phyloP scores from a whole-genome alignment of 805 yeast genomes.

The Millerozyma acaciae region DNA sequence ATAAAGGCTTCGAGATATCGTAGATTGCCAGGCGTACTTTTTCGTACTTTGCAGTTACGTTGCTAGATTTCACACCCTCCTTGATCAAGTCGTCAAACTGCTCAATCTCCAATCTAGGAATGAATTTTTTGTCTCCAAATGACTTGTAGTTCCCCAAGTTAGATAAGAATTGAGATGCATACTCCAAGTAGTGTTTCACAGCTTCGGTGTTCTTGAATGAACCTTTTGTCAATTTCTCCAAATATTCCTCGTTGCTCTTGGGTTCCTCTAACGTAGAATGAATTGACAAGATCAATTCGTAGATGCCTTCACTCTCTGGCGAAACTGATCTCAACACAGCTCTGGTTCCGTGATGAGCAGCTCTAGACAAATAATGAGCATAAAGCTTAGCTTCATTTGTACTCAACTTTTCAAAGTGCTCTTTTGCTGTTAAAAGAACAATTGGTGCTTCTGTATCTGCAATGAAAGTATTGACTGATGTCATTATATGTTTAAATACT shows the following conservation, averaged over 20 bases:
- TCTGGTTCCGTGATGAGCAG: slow-evolving; percentile 80
- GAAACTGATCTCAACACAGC: slow-evolving; percentile 78
- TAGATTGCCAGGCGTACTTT: slow-evolving; percentile 49
- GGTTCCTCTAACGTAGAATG: slow-evolving; percentile 52
- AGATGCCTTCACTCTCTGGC: slow-evolving; percentile 73
- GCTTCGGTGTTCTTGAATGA: slow-evolving; percentile 29
- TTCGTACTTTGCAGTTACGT: slow-evolving; percentile 33
- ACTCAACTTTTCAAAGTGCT: slow-evolving; percentile 64
- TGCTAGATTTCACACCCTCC: slow-evolving; percentile 33
- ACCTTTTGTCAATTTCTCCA: slow-evolving; percentile 25
- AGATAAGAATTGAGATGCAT: slow-evolving; percentile 68
- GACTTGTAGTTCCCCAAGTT: slow-evolving; percentile 80
- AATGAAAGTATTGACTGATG: slow-evolving; percentile 13
- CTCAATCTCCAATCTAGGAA: slow-evolving; percentile 55
- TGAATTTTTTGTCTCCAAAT: slow-evolving; percentile 83
- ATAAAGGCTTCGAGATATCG: slow-evolving; percentile 44
- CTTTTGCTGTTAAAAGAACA: slow-evolving; percentile 53
- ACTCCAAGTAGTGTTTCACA: slow-evolving; percentile 55
- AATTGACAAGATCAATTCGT: slow-evolving; percentile 60
- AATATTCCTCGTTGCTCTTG: slow-evolving; percentile 30
- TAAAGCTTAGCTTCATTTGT: slow-evolving; percentile 54
- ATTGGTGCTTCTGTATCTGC: slow-evolving; percentile 45
- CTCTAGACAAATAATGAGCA: slow-evolving; percentile 81
- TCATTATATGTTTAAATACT: slow-evolving; percentile 3
- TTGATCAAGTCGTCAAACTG: slow-evolving; percentile 48